phyloP scores from a whole-genome alignment of 2,329 filamentous ascomycete species.

The Colletotrichum abscissum region DNA sequence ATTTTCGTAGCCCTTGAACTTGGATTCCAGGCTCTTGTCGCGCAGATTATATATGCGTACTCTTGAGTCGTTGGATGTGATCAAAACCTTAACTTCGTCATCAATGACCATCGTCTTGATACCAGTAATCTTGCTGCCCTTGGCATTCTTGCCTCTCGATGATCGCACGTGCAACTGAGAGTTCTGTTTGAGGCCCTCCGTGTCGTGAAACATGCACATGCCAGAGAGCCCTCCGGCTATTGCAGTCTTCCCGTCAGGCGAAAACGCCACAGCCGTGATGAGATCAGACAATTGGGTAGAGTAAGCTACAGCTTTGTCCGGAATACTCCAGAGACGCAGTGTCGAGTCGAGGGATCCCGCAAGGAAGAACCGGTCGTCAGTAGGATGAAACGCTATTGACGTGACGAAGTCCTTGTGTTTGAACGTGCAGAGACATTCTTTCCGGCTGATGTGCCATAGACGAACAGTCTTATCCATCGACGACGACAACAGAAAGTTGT shows the following conservation, averaged over 20 bases:
- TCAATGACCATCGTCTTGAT: slow-evolving; percentile 79
- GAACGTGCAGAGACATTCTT: slow-evolving; percentile 92
- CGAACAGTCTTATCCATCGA: slow-evolving; percentile 99
- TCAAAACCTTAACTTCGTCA: slow-evolving; percentile 82
- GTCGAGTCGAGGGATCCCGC: slow-evolving; percentile 92
- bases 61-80: slow-evolving; percentile 95
- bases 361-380: slow-evolving; percentile 95
- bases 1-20: slow-evolving; percentile 93
- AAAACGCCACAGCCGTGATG: slow-evolving; percentile 93
- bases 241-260: slow-evolving; percentile 88
- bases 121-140: slow-evolving; percentile 96
- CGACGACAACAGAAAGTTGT: slow-evolving; percentile 94
- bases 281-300: slow-evolving; percentile 83
- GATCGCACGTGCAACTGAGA: slow-evolving; percentile 95
- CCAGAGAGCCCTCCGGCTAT: slow-evolving; percentile 91
- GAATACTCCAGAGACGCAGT: slow-evolving; percentile 94
- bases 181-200: slow-evolving; percentile 85
- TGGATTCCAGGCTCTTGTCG: slow-evolving; percentile 86
- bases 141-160: slow-evolving; percentile 90
- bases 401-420: slow-evolving; percentile 96
- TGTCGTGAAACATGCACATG: slow-evolving; percentile 90
- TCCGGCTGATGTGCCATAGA: slow-evolving; percentile 88
- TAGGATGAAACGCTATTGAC: slow-evolving; percentile 92
- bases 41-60: slow-evolving; percentile 89
- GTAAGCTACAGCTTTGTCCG: slow-evolving; percentile 92